Evolutionary conservation across 2,329 filamentous ascomycete species (phyloP).

Genomic region (Xylaria multiplex): DNA sequence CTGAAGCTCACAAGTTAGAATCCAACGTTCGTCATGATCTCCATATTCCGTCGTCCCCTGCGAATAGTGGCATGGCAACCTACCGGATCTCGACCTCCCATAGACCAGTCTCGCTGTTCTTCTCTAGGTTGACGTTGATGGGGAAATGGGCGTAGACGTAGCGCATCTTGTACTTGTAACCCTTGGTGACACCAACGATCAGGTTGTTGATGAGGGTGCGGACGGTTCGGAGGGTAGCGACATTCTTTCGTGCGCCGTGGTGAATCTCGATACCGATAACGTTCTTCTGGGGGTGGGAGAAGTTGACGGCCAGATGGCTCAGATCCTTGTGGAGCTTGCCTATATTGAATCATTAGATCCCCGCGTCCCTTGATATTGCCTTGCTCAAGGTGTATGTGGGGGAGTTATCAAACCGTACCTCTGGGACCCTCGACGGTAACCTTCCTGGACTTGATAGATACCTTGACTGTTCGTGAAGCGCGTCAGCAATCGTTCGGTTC

Average conservation of each 20-base stretch:
- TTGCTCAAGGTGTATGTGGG: conserved; percentile 8
- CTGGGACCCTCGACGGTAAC: conserved; percentile 97
- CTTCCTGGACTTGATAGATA: conserved; percentile 94
- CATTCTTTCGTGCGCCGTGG: conserved; percentile 97
- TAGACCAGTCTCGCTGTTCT: conserved; percentile 89
- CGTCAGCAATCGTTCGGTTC: conserved; percentile 48
- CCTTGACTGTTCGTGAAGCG: conserved; percentile 77
- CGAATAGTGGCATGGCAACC: conserved; percentile 50
- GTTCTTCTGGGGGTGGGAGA: conserved; percentile 86
- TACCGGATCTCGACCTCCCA: conserved; percentile 98
- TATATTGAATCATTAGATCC: conserved; percentile 54
- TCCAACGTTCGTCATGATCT: conserved; percentile 14
- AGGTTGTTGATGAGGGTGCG: conserved; percentile 98
- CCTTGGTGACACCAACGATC: conserved; percentile 97
- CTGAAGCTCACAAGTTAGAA: conserved; percentile 58
- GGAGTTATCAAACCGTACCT: conserved; percentile 64
- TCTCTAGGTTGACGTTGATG: conserved; percentile 99
- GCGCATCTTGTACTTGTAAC: conserved; percentile 99
- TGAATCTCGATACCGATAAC: conserved; percentile 97
- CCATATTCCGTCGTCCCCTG: conserved; percentile 24
- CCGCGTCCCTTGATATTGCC: conserved; percentile 8
- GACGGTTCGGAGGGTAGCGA: conserved; percentile 97
- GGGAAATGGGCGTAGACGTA: conserved; percentile 99
- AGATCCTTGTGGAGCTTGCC: conserved; percentile 98
- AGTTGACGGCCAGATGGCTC: conserved; percentile 95